phyloP scores from a whole-genome alignment of 192 early-diverging fungal species.

The Gigaspora rosea region DNA sequence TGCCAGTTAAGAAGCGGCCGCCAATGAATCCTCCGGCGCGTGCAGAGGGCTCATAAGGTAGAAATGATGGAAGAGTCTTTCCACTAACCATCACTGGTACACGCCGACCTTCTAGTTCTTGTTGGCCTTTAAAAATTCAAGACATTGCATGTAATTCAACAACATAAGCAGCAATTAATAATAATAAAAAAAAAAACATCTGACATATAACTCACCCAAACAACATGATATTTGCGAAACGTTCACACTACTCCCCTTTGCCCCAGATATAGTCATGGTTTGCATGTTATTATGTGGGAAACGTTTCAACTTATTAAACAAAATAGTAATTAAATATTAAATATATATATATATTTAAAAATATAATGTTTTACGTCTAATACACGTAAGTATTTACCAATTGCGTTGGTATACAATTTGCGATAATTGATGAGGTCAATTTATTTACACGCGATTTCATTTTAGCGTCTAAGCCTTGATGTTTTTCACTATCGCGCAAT shows the following conservation, averaged over 20 bases:
- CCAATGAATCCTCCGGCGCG: constrained; percentile 96
- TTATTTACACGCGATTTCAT: constrained; percentile 85
- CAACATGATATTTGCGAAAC: constrained; percentile 96
- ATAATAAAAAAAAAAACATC: not conserved
- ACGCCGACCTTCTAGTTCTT: constrained; percentile 95
- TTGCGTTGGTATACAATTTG: constrained; percentile 71
- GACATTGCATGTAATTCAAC: not conserved
- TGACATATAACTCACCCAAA: constrained; percentile 51
- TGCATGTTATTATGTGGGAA: constrained; percentile 99
- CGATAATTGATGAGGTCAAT: constrained; percentile 78
- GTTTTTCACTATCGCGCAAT: constrained; percentile 77
- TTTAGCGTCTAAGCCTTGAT: constrained; percentile 85
- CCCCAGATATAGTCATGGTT: constrained; percentile 97
- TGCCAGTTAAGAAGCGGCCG: constrained; percentile 97
- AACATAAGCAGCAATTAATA: not conserved
- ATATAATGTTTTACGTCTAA: no score
- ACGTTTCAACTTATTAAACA: constrained; percentile 46
- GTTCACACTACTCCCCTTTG: constrained; percentile 96
- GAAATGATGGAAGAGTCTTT: constrained; percentile 94
- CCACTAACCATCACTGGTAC: constrained; percentile 98
- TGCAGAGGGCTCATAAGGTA: constrained; percentile 84
- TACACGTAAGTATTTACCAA: constrained; percentile 39
- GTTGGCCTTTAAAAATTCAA: constrained; percentile 64
- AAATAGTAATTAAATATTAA: no score
- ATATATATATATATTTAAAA: no score